Percentiles rank a stretch among this genome's conserved stretches.
Conservation (phyloP, 2,329 filamentous ascomycete species). For the Colletotrichum sp. region DNA sequence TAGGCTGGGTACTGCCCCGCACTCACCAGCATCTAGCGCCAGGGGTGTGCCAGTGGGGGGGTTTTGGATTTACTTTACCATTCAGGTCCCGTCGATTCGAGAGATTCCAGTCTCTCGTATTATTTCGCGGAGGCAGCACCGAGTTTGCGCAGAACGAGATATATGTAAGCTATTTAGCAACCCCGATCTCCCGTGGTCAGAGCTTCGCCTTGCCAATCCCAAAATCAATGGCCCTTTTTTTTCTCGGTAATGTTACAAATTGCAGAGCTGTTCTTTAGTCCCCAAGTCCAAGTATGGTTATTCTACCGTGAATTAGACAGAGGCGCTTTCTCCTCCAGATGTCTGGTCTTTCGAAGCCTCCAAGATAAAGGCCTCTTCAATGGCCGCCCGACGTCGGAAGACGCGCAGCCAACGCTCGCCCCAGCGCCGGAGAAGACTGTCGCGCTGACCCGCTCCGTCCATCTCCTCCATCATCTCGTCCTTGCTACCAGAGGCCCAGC, state of each 20-base stretch:
- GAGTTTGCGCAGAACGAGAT: neutral
- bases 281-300: neutral
- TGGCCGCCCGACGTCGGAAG: slow-evolving; percentile 80
- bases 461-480: slow-evolving; percentile 77
- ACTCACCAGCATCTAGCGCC: neutral
- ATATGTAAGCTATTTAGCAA: neutral
- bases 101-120: neutral
- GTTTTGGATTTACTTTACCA: neutral
- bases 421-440: slow-evolving; percentile 77
- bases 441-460: slow-evolving; percentile 62
- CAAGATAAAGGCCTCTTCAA: slow-evolving; percentile 75
- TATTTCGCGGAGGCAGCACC: neutral
- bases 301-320: neutral
- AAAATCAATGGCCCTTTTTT: neutral
- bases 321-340: neutral
- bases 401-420: slow-evolving; percentile 85
- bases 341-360: slow-evolving; percentile 33
- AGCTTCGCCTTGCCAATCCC: neutral
- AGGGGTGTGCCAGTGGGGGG: neutral
- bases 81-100: neutral
- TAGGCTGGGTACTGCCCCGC: slow-evolving; percentile 15
- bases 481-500: slow-evolving; percentile 75
- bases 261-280: neutral
- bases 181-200: neutral
- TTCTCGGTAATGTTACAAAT: slow-evolving; percentile 3